phyloP scores from a whole-genome alignment of 2,329 filamentous ascomycete genomes.

The Penicillium sp. region DNA sequence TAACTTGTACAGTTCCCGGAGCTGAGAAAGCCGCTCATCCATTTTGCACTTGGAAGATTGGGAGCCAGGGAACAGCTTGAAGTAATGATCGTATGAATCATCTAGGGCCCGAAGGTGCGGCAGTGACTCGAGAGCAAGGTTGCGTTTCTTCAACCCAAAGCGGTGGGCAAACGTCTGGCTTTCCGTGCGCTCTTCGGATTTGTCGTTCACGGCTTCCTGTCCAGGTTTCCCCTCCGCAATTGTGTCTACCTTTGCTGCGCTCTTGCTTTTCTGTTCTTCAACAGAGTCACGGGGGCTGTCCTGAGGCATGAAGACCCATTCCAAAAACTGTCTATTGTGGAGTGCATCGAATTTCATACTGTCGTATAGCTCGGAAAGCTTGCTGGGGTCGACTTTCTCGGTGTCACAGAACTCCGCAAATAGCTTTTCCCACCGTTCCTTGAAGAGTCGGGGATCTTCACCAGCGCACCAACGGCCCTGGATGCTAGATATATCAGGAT shows the following conservation, averaged over 20 bases:
- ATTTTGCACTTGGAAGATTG: constrained; percentile 73
- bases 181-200: constrained; percentile 34
- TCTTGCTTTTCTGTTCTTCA: constrained; percentile 34
- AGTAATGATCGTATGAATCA: constrained; percentile 69
- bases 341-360: constrained; percentile 99
- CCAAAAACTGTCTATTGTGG: constrained; percentile 92
- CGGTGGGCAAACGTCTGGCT: constrained; percentile 39
- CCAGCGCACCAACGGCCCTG: constrained; percentile 95
- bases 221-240: constrained; percentile 21
- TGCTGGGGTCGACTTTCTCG: constrained; percentile 97
- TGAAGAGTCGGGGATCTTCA: constrained; percentile 91
- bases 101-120: constrained; percentile 50
- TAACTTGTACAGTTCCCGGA: constrained; percentile 88
- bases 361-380: constrained; percentile 97
- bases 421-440: constrained; percentile 96
- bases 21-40: constrained; percentile 79
- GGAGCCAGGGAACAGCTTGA: constrained; percentile 81
- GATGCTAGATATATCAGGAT: constrained; percentile 65
- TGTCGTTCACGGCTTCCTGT: constrained; percentile 27
- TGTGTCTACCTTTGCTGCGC: constrained; percentile 21
- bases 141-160: constrained; percentile 54
- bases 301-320: constrained; percentile 94
- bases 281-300: constrained; percentile 75
- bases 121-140: constrained; percentile 48
- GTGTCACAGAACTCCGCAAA: constrained; percentile 95